Conservation (phyloP, 352 stramenopile genomes). For the Phytophthora podocarpi region DNA sequence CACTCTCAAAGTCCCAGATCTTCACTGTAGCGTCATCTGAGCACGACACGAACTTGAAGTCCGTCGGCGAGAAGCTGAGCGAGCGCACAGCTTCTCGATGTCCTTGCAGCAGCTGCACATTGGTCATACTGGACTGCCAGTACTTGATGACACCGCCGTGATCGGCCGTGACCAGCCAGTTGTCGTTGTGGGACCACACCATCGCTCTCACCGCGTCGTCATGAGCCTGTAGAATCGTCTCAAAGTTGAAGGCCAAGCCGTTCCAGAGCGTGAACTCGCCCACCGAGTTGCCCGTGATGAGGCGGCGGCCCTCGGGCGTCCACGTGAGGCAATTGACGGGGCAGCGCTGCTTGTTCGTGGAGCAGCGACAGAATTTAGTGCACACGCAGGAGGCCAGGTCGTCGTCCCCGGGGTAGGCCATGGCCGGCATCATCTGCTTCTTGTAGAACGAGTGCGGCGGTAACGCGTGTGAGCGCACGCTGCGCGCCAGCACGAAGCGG, state of each 20-base stretch:
- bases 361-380: slow-evolving; percentile 89
- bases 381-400: slow-evolving; percentile 81
- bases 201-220: slow-evolving; percentile 88
- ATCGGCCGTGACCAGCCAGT: slow-evolving; percentile 91
- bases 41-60: slow-evolving; percentile 98
- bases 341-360: slow-evolving; percentile 92
- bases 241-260: slow-evolving; percentile 97
- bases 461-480: slow-evolving; percentile 54
- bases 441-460: slow-evolving; percentile 89
- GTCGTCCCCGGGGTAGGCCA: slow-evolving; percentile 62
- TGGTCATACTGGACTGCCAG: slow-evolving; percentile 91
- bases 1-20: slow-evolving; percentile 91
- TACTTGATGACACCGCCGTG: slow-evolving; percentile 93
- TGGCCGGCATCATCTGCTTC: slow-evolving; percentile 76
- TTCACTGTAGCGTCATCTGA: slow-evolving; percentile 97
- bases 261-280: slow-evolving; percentile 99
- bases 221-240: slow-evolving; percentile 95
- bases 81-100: slow-evolving; percentile 93
- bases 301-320: slow-evolving; percentile 93
- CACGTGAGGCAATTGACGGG: slow-evolving; percentile 95
- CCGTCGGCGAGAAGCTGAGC: slow-evolving; percentile 95
- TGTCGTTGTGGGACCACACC: slow-evolving; percentile 92
- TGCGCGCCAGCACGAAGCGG: slow-evolving; percentile 63
- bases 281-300: slow-evolving; percentile 97
- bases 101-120: slow-evolving; percentile 84